Evolutionary conservation across 768 basidiomycete genomes (phyloP).

Genomic region (Mycena vitilis): DNA sequence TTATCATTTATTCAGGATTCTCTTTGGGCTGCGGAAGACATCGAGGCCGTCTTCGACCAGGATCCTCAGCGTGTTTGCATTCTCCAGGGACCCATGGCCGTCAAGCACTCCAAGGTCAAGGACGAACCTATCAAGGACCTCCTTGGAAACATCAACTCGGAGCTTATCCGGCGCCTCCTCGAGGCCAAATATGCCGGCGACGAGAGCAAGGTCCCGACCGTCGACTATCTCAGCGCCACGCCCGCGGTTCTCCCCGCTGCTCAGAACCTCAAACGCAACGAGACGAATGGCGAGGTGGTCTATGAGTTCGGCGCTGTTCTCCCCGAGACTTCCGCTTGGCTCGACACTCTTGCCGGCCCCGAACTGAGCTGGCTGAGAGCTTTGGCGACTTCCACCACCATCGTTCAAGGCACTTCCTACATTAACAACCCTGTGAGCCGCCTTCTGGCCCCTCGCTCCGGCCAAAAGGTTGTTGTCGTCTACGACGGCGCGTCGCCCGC

Average conservation of each 20-base stretch:
- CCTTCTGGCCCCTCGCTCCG: conserved; percentile 82
- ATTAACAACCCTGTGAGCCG: conserved; percentile 91
- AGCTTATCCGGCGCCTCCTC: conserved; percentile 83
- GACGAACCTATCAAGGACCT: conserved; percentile 96
- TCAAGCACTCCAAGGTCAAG: conserved; percentile 85
- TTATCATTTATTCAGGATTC: conserved; percentile 73
- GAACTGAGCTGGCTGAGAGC: conserved; percentile 89
- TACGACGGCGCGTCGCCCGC: conserved; percentile 58
- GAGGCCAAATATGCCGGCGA: conserved; percentile 84
- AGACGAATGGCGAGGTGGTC: conserved; percentile 56
- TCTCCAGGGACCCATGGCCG: conserved; percentile 96
- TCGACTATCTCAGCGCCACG: conserved; percentile 82
- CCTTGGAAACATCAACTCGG: conserved; percentile 86
- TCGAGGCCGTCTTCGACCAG: conserved; percentile 98
- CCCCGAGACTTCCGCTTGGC: conserved; percentile 80
- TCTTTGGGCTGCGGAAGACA: conserved; percentile 97
- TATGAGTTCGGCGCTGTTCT: conserved; percentile 62
- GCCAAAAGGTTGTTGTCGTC: conserved; percentile 81
- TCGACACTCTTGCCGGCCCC: conserved; percentile 86
- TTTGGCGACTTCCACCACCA: conserved; percentile 80
- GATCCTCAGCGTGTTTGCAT: conserved; percentile 99
- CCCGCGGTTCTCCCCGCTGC: conserved; percentile 51
- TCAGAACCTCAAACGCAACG: conserved; percentile 56
- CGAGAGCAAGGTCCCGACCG: conserved; percentile 74
- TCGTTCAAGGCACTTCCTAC: conserved; percentile 89